Conservation (phyloP, 2,329 filamentous ascomycete genomes). For the Phialemoniopsis sp. region DNA sequence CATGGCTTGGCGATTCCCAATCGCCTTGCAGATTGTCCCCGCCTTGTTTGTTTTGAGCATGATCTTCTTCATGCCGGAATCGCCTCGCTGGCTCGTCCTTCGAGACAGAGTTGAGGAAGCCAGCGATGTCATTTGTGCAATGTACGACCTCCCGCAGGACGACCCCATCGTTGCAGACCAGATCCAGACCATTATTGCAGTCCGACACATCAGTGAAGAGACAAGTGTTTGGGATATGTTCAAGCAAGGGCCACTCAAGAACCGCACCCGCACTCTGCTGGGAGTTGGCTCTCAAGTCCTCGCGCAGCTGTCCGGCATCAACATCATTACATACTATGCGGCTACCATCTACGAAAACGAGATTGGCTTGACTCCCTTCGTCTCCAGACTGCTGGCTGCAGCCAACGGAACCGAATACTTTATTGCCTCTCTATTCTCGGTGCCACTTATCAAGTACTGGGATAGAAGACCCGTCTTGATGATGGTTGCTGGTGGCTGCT, state of each 20-base stretch:
- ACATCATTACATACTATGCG: conserved; percentile 13
- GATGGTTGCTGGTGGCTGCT: conserved; percentile 45
- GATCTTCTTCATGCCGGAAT: conserved; percentile 49
- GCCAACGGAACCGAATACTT: conserved; percentile 14
- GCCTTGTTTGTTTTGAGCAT: conserved; percentile 51
- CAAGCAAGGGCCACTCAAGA: too few species aligned
- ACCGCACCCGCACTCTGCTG: too few species aligned
- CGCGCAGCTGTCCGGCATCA: conserved; percentile 34
- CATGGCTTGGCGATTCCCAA: conserved; percentile 56
- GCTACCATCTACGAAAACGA: conserved; percentile 12
- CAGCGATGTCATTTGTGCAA: conserved; percentile 7
- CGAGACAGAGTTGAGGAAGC: conserved; percentile 39
- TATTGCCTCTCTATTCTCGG: conserved; percentile 8
- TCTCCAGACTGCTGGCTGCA: conserved; percentile 12
- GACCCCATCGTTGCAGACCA: too few species aligned
- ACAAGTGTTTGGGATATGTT: too few species aligned
- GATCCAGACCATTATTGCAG: too few species aligned
- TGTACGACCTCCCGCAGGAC: too few species aligned
- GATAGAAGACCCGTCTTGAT: conserved; percentile 14
- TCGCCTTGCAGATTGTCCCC: conserved; percentile 55
- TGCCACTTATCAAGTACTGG: conserved; percentile 12
- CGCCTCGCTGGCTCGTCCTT: conserved; percentile 39
- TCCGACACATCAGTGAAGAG: too few species aligned
- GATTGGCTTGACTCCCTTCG: conserved; percentile 10
- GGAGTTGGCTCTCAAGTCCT: conserved; percentile 22